These are phyloP conservation scores for Magnusiomyces ingens DNA, from an alignment of 1,139 yeast species.

Conservation along the genomic window DNA sequence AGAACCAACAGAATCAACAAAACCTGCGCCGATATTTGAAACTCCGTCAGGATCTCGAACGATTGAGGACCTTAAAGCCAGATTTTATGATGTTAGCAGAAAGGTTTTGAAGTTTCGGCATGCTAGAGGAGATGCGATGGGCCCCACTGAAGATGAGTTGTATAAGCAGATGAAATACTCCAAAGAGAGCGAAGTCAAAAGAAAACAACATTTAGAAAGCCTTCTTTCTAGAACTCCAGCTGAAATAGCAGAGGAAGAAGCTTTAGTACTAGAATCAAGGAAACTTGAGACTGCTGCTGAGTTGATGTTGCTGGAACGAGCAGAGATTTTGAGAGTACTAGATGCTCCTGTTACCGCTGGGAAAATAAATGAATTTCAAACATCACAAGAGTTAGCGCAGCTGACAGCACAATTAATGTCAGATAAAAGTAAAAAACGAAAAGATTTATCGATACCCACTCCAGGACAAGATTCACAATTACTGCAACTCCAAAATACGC, in stretches of 20 bases:
- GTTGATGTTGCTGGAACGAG: slow-evolving; percentile 77
- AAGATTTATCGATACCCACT: slow-evolving; percentile 28
- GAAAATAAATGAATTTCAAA: slow-evolving; percentile 66
- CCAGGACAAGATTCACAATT: slow-evolving; percentile 39
- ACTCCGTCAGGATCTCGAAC: slow-evolving; percentile 29
- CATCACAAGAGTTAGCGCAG: slow-evolving; percentile 86
- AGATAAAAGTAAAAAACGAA: slow-evolving; percentile 61
- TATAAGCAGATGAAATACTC: slow-evolving; percentile 48
- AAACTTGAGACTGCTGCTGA: slow-evolving; percentile 90
- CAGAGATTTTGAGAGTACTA: slow-evolving; percentile 64
- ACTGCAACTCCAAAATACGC: slow-evolving; percentile 22
- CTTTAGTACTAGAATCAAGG: slow-evolving; percentile 84
- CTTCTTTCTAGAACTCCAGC: slow-evolving; percentile 83
- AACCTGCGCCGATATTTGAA: slow-evolving; percentile 1
- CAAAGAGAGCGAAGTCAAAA: slow-evolving; percentile 60
- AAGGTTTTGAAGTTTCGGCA: slow-evolving; percentile 38
- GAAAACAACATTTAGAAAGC: slow-evolving; percentile 75
- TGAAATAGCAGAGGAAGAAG: slow-evolving; percentile 96
- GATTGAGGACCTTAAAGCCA: slow-evolving; percentile 75
- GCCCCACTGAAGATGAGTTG: slow-evolving; percentile 34
- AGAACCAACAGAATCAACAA: slow-evolving; percentile 5
- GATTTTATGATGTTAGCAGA: slow-evolving; percentile 61
- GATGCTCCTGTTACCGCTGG: slow-evolving; percentile 87
- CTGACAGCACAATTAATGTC: slow-evolving; percentile 69
- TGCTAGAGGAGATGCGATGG: slow-evolving; percentile 36